Base-by-base conservation (phyloP, 257 asterid species). In the Orobanche coerulescens region DNA sequence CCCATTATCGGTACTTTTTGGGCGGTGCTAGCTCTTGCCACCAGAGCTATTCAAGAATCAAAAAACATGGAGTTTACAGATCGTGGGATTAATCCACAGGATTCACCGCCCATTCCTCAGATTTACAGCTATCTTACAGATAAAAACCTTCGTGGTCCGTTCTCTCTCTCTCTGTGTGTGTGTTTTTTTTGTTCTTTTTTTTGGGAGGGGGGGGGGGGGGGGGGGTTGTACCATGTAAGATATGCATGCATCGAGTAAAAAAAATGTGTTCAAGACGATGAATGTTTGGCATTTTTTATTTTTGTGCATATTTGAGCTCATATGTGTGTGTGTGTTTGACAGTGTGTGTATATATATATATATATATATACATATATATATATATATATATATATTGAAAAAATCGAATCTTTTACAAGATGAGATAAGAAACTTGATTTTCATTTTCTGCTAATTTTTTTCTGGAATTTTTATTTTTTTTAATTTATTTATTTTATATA, bases 51-150 rank as follows among this genome's bases (percentile, higher is more conserved):
- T 44, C 26, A 24, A 3, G 19, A 31, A 16, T 31, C 12, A 4
- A 28, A 4, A 28, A 12, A 40, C 4, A 81, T 76, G 76, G 82
- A 68, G 26, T 55, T 49, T 54, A 69, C 51, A 20, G 23, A 62
- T 48, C 51, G 61, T 23, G 62, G 63, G 10, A 43, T 10, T 3
- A 67, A 69, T 62, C 69, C 54, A 11, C 74, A 39, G 5, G 62
- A 58, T 13, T 16, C 77, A 0, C 31, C 31, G 9, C 51, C 4
- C 39, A 26, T 24, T 16, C 48, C 71, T 19, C 66, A 73, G 2
- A 1, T 25, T 43, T 34, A 13, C 40, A 24, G 24, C 15, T 58
- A 24, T 42, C 42, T 61, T 18, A 11, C 70, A 1, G 75, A 69
- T 11, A 76, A 61, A 68, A 53, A 68, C 16, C 53, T 16, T 30